These are phyloP conservation scores for Dactylellina parvicollis DNA, from an alignment of 2,329 filamentous ascomycete species.

Conservation along the genomic window DNA sequence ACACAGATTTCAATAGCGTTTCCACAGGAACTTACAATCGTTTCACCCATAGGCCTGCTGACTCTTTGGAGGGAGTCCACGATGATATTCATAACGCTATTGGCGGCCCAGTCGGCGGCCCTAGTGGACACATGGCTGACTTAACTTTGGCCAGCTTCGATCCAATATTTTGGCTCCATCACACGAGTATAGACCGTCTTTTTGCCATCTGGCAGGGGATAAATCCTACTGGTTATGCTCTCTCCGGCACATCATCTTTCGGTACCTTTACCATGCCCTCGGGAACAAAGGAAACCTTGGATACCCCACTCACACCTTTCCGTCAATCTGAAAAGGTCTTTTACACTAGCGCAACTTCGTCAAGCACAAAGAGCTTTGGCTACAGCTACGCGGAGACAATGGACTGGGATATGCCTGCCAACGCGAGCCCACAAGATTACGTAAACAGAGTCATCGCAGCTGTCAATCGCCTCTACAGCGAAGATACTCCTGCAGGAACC, in stretches of 20 bases:
- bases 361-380: slow-evolving; percentile 9
- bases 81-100: slow-evolving; percentile 68
- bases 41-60: slow-evolving; percentile 58
- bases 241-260: slow-evolving; percentile 2
- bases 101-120: slow-evolving; percentile 51
- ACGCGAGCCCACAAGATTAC: slow-evolving; percentile 61
- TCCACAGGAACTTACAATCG: slow-evolving; percentile 14
- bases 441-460: slow-evolving; percentile 63
- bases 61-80: slow-evolving; percentile 74
- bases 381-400: slow-evolving; percentile 22
- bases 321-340: not conserved
- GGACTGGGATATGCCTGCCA: slow-evolving; percentile 36
- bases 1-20: slow-evolving; percentile 14
- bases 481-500: slow-evolving; percentile 36
- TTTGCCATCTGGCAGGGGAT: slow-evolving; percentile 81
- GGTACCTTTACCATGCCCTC: slow-evolving; percentile 13
- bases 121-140: slow-evolving; percentile 51
- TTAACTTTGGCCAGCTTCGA: slow-evolving; percentile 76
- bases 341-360: slow-evolving; percentile 2
- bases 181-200: slow-evolving; percentile 77
- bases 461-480: slow-evolving; percentile 73
- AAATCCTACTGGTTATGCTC: slow-evolving; percentile 65
- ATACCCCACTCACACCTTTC: slow-evolving; percentile 27
- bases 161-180: slow-evolving; percentile 80
- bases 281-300: not conserved